Evolutionary conservation across 2,329 filamentous ascomycete genomes (phyloP).

Genomic region (Colletotrichum orchidophilum): DNA sequence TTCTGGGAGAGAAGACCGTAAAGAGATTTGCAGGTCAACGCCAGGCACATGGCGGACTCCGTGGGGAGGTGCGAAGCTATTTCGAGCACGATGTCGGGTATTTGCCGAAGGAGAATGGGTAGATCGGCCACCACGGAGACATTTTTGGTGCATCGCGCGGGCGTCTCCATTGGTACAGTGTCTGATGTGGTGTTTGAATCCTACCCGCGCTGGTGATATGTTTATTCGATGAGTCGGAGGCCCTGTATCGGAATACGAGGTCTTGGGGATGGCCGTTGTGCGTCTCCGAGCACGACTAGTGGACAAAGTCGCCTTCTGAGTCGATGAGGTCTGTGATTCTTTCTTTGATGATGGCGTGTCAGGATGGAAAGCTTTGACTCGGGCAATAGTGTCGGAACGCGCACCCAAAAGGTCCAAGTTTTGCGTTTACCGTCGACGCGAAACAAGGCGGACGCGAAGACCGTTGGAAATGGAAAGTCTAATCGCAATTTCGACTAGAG

Average conservation of each 20-base stretch:
- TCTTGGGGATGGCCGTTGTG: neutral
- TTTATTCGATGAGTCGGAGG: neutral
- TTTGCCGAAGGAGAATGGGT: constrained; percentile 11
- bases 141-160: neutral
- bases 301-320: neutral
- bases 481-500: neutral
- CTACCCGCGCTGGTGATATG: neutral
- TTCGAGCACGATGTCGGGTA: constrained; percentile 22
- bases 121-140: neutral
- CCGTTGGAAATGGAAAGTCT: neutral
- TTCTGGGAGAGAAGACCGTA: constrained; percentile 15
- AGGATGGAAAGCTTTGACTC: neutral
- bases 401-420: neutral
- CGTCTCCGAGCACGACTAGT: neutral
- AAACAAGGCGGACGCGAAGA: neutral
- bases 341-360: neutral
- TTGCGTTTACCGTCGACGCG: neutral
- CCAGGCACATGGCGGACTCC: constrained; percentile 22
- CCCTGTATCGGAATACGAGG: neutral
- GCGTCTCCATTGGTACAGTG: neutral
- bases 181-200: neutral
- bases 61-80: constrained; percentile 25
- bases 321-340: neutral
- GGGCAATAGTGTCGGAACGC: neutral
- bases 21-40: constrained; percentile 22